Conservation (phyloP, 2,329 filamentous ascomycete genomes). For the Alternaria consortialis region DNA sequence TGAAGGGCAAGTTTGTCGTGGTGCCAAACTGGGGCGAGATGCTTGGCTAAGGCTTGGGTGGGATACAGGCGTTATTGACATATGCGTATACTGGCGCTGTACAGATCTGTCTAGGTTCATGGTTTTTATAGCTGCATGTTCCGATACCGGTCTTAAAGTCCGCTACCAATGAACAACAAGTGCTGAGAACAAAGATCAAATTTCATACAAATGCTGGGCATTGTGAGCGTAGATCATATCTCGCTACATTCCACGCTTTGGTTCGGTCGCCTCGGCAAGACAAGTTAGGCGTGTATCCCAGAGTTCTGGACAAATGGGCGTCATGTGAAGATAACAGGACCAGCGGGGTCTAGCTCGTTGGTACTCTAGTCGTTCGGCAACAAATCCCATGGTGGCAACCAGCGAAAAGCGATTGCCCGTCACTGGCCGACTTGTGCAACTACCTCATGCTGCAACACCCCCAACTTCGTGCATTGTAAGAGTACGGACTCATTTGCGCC, state of each 20-base stretch:
- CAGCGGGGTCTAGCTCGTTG: conserved; percentile 1
- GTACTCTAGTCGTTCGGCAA: conserved; percentile 12
- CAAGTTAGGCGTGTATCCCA: neutral
- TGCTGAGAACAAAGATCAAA: neutral
- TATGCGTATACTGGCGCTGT: conserved; percentile 6
- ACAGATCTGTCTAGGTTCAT: neutral
- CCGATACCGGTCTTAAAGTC: neutral
- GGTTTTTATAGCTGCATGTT: neutral
- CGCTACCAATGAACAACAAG: neutral
- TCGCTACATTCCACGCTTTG: neutral
- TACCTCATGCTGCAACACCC: conserved; percentile 5
- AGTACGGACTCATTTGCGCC: neutral
- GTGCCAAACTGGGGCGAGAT: conserved; percentile 68
- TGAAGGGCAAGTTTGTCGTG: conserved; percentile 72
- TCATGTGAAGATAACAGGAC: neutral
- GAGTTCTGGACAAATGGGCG: neutral
- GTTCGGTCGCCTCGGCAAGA: neutral
- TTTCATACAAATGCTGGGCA: neutral
- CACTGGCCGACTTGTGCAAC: neutral
- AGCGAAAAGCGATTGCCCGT: conserved; percentile 4
- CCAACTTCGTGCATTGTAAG: conserved; percentile 1
- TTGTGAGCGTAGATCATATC: neutral
- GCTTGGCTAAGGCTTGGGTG: conserved; percentile 39
- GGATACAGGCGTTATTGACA: neutral
- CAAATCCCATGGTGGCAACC: conserved; percentile 2